phyloP scores from a whole-genome alignment of 805 yeast species.

The Sugiyamaella chiloensis region DNA sequence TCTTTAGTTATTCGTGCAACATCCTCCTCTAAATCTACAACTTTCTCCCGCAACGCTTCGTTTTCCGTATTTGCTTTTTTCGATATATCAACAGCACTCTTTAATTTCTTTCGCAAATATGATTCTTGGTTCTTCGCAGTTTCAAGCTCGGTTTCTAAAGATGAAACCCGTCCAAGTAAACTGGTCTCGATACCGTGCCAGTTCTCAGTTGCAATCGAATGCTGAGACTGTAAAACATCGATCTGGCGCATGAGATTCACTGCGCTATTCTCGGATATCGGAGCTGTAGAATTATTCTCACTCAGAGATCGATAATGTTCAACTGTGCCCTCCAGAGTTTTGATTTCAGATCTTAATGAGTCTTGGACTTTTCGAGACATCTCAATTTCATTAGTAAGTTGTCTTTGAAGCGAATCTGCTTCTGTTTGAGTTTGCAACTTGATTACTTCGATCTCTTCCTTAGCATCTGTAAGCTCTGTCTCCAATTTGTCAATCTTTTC shows the following conservation, averaged over 20 bases:
- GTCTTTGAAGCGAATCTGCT: slow-evolving; percentile 21
- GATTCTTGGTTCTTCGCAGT: slow-evolving; percentile 20
- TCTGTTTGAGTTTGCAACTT: not conserved
- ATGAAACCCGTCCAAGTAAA: slow-evolving; percentile 47
- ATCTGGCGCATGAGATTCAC: slow-evolving; percentile 43
- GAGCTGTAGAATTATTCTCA: slow-evolving; percentile 44
- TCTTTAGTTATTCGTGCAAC: slow-evolving; percentile 6
- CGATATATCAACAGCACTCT: slow-evolving; percentile 14
- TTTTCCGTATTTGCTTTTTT: slow-evolving; percentile 16
- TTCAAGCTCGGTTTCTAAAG: slow-evolving; percentile 24
- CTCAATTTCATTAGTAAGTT: slow-evolving; percentile 33
- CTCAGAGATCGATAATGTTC: slow-evolving; percentile 63
- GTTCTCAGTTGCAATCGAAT: slow-evolving; percentile 70
- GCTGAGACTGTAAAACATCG: slow-evolving; percentile 62
- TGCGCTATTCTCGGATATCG: slow-evolving; percentile 30
- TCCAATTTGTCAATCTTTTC: slow-evolving; percentile 26
- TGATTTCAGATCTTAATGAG: slow-evolving; percentile 26
- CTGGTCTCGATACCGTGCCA: slow-evolving; percentile 80
- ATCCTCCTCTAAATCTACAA: slow-evolving; percentile 12
- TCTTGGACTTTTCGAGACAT: slow-evolving; percentile 28
- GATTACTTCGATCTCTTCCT: slow-evolving; percentile 27
- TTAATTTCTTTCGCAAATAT: slow-evolving; percentile 19
- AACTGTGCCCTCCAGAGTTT: slow-evolving; percentile 62
- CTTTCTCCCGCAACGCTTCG: slow-evolving; percentile 17
- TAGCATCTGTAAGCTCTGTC: slow-evolving; percentile 33